Evolutionary conservation across 495 filamentous ascomycete genomes (phyloP).

Genomic region (Jackrogersella minutella): DNA sequence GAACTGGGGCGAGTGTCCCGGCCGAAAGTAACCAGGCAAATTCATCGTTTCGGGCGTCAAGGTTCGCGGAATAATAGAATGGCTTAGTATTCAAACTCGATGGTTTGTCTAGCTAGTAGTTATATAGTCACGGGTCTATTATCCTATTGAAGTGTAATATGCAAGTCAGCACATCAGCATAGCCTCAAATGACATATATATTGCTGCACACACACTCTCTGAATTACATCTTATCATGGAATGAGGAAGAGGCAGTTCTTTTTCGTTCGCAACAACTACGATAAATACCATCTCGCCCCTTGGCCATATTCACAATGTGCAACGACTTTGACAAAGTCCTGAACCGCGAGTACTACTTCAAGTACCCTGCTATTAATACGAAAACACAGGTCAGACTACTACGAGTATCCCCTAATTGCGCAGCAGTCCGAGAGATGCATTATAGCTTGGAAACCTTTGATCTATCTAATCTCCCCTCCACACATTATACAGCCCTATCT

Average conservation of each 20-base stretch:
- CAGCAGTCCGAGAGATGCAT: background rate
- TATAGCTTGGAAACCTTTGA: slow-evolving; percentile 10
- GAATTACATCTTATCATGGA: no score
- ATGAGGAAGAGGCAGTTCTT: no score
- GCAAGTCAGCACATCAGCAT: slow-evolving; percentile 14
- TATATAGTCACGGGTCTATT: background rate
- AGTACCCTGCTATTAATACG: slow-evolving; percentile 10
- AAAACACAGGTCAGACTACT: slow-evolving; percentile 12
- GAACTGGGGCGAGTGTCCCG: background rate
- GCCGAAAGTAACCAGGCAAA: background rate
- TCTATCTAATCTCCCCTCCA: slow-evolving; percentile 13
- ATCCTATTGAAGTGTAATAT: background rate
- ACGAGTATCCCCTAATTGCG: background rate
- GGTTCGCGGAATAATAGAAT: no score
- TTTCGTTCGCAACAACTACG: no score
- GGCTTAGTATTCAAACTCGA: no score
- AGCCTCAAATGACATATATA: no score
- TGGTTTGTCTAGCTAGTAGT: no score
- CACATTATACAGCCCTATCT: slow-evolving; percentile 20
- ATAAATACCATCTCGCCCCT: background rate
- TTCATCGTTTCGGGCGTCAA: background rate
- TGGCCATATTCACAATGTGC: slow-evolving; percentile 1
- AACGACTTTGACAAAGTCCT: slow-evolving; percentile 20
- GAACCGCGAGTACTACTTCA: slow-evolving; percentile 13
- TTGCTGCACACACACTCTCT: no score